Evolutionary conservation across 768 basidiomycete genomes (phyloP), one percentile per base, ranked within the genome.

Genomic region (Russula emetica): DNA sequence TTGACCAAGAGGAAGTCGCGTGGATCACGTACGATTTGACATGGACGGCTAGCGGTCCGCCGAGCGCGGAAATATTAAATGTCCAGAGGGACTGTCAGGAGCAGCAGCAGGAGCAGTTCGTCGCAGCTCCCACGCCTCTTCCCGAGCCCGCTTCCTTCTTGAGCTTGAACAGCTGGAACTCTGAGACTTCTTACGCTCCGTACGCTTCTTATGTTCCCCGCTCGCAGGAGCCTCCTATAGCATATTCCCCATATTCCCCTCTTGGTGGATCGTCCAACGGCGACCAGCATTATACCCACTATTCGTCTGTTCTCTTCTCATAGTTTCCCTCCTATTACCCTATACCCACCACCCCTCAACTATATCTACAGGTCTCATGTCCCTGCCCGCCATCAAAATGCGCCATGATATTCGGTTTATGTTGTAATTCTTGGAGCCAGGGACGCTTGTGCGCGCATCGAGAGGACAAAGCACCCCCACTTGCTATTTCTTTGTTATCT

Each of bases 1-100:
- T 84, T 61, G 87, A 90, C 75, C 81, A 81, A 69, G 80, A 81
- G 66, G 79, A 83, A 20, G 76, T 88, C 57, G 81, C 88, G 58
- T 82, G 80, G 69, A 75, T 90, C 67, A 78, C 85, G 55, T 90
- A 89, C 72, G 83, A 87, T 68, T 76, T 91, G 68, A 84, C 87
- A 70, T 83, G 86, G 71, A 79, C 77, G 68, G 74, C 77, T 67
- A 69, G 62, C 59, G 64, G 68, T 24, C 62, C 55, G 74, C 87
- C 89, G 18, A 80, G 83, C 54, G 87, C 82, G 63, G 80, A 85
- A 70, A 77, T 91, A 66, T 60, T 83, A 67, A 80, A 78, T 45
- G 82, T 82, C 72, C 78, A 79, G 70, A 76, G 76, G 72, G 76
- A 77, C 68, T 68, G 71, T 30, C 69, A 52, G 9, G 72, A 70